Evolutionary conservation across 78 protist genomes (phyloP).

Genomic region (Speleostelium caveatum): DNA sequence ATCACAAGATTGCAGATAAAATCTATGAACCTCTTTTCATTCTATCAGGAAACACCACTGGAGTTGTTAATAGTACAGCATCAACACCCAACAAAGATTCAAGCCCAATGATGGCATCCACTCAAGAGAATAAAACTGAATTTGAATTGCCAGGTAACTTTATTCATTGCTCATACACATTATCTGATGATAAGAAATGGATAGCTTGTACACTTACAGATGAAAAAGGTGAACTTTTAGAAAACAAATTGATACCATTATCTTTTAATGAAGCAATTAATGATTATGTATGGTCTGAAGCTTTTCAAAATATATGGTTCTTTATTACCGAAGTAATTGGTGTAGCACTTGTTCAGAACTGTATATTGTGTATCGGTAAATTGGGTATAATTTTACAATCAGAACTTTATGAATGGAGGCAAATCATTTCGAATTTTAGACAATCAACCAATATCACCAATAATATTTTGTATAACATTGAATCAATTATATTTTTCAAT

Average conservation of each 20-base stretch:
- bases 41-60: constrained; percentile 2
- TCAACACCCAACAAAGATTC: not conserved
- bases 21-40: constrained; percentile 66
- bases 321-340: constrained; percentile 22
- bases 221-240: constrained; percentile 62
- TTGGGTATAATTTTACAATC: constrained; percentile 37
- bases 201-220: constrained; percentile 41
- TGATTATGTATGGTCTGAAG: constrained; percentile 18
- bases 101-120: not conserved
- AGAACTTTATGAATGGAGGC: constrained; percentile 30
- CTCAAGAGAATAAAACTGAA: not conserved
- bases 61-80: not conserved
- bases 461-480: constrained; percentile 7
- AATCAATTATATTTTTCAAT: constrained; percentile 41
- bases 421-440: not conserved
- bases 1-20: constrained; percentile 30
- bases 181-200: constrained; percentile 55
- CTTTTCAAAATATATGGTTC: constrained; percentile 44
- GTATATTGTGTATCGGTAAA: constrained; percentile 26
- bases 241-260: constrained; percentile 31
- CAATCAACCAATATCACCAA: not conserved
- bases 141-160: not conserved
- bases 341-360: not conserved
- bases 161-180: constrained; percentile 46
- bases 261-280: not conserved